Evolutionary conservation across 495 filamentous ascomycete species (phyloP).

Genomic region (Talaromyces adpressus): DNA sequence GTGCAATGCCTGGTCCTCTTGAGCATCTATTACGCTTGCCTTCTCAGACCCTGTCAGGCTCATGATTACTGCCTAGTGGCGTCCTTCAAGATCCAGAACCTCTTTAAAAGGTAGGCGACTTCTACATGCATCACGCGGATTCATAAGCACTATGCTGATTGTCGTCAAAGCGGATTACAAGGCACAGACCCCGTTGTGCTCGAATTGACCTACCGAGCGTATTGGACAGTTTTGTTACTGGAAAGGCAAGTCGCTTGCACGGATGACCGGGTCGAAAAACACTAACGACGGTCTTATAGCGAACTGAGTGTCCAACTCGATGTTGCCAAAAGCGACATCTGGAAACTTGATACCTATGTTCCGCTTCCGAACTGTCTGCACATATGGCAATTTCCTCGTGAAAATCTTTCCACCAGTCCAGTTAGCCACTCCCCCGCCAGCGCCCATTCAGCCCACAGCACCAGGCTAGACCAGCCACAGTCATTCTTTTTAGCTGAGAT

Average conservation of each 20-base stretch:
- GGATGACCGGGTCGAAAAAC: not conserved
- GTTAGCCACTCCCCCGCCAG: not conserved
- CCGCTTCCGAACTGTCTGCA: slow-evolving; percentile 3
- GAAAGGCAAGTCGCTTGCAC: slow-evolving; percentile 1
- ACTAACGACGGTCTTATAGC: not conserved
- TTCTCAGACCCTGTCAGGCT: slow-evolving; percentile 7
- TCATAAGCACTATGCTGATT: not conserved
- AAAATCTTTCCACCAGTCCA: not conserved
- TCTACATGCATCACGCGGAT: not conserved
- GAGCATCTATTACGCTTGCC: slow-evolving; percentile 5
- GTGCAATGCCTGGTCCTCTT: slow-evolving; percentile 2
- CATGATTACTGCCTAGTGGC: slow-evolving; percentile 7
- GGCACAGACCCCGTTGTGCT: not conserved
- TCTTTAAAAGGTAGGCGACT: slow-evolving; percentile 4
- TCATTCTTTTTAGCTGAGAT: slow-evolving; percentile 6
- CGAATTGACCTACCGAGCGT: slow-evolving; percentile 3
- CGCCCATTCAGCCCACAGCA: not conserved
- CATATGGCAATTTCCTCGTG: not conserved
- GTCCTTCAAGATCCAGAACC: slow-evolving; percentile 6
- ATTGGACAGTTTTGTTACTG: slow-evolving; percentile 1
- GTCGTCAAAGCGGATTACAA: not conserved
- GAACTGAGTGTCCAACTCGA: slow-evolving; percentile 4
- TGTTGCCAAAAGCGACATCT: slow-evolving; percentile 6
- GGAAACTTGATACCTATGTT: slow-evolving; percentile 1
- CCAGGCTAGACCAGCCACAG: not conserved